Evolutionary conservation across 2,329 filamentous ascomycete genomes (phyloP).

Genomic region (Chaetomiaceae sp.): DNA sequence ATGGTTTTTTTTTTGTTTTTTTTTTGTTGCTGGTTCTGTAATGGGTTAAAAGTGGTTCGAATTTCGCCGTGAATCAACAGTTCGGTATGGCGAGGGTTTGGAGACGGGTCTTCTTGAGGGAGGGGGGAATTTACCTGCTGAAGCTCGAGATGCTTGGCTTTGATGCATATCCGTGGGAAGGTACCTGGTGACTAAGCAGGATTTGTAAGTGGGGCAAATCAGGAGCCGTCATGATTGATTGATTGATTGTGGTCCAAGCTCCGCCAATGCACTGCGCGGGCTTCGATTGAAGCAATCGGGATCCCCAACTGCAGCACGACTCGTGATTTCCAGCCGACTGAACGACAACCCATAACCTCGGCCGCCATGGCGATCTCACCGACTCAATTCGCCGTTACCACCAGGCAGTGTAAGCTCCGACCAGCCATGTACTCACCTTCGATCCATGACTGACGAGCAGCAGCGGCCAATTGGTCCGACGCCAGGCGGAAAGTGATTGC

Average conservation of each 20-base stretch:
- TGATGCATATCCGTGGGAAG: too few relatives aligned
- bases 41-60: too few relatives aligned
- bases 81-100: too few relatives aligned
- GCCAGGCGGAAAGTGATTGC: conserved; percentile 81
- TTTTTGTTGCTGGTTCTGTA: too few relatives aligned
- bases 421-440: background rate
- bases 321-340: conserved; percentile 10
- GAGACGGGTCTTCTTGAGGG: too few relatives aligned
- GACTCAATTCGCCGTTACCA: conserved; percentile 81
- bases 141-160: background rate
- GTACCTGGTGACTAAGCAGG: conserved; percentile 10
- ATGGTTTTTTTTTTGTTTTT: conserved; percentile 40
- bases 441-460: conserved; percentile 34
- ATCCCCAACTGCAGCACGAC: conserved; percentile 5
- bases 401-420: conserved; percentile 64
- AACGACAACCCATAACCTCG: conserved; percentile 35
- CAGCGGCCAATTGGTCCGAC: conserved; percentile 85
- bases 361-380: conserved; percentile 80
- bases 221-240: background rate
- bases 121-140: background rate
- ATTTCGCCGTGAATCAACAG: too few relatives aligned
- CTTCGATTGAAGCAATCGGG: background rate
- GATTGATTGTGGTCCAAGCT: conserved; percentile 23
- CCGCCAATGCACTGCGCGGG: background rate
- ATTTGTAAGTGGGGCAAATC: too few relatives aligned